Percentiles rank a stretch among this genome's conserved stretches.
Conservation (phyloP, 208 protist genomes). For the Kentomonas sorsogonicus region DNA sequence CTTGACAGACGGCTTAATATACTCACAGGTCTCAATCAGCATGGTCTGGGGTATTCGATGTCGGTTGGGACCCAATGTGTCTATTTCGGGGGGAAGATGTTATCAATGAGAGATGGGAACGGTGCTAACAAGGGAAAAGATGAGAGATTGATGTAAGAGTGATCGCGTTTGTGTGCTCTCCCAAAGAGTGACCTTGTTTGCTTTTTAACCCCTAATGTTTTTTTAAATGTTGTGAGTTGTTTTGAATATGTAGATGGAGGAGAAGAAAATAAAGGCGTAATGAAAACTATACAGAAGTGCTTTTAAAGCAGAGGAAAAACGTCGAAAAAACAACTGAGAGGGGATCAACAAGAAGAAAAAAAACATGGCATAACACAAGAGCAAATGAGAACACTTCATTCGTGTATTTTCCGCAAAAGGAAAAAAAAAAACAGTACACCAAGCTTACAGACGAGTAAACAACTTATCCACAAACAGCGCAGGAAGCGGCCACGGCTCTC, state of each 20-base stretch:
- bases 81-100: no score
- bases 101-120: no score
- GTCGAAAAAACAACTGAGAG: conserved; percentile 5
- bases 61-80: no score
- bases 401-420: conserved; percentile 1
- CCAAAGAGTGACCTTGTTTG: no score
- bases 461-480: no score
- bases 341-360: conserved; percentile 5
- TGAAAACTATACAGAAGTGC: background rate
- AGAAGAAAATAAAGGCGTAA: conserved; percentile 1
- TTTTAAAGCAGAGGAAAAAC: background rate
- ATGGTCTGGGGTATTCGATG: conserved; percentile 16
- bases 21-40: conserved; percentile 43
- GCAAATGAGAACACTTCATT: background rate
- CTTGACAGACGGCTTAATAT: conserved; percentile 42
- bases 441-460: no score
- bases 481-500: no score
- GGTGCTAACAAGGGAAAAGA: no score
- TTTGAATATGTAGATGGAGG: background rate
- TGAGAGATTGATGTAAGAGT: no score
- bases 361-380: background rate
- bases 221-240: background rate
- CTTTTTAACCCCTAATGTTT: no score
- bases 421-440: no score
- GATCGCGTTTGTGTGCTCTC: no score